These are phyloP conservation scores for Nannochloropsis oceanica DNA, from an alignment of 108 stramenopile genomes.

Conservation along the genomic window DNA sequence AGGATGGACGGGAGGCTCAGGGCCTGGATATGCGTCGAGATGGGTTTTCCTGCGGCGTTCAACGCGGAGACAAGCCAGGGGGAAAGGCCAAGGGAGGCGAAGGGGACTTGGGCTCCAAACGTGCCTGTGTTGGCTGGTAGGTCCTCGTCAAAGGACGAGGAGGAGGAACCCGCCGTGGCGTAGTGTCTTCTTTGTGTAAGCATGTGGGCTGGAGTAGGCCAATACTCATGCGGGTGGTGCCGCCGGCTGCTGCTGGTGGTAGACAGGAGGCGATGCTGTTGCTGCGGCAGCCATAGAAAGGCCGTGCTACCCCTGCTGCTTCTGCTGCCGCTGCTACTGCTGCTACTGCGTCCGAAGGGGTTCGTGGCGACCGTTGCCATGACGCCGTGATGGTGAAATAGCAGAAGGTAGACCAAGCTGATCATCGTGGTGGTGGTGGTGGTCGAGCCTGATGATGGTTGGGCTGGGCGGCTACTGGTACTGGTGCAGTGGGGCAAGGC, in stretches of 20 bases:
- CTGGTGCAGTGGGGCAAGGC: no score
- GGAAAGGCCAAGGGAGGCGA: neutral
- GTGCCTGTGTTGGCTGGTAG: neutral
- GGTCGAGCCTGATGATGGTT: no score
- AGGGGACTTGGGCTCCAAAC: neutral
- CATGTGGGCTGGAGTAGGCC: neutral
- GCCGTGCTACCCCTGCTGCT: neutral
- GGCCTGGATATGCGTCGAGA: constrained; percentile 2
- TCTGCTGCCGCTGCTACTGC: neutral
- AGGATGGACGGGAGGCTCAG: constrained; percentile 32
- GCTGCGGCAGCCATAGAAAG: neutral
- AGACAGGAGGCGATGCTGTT: neutral
- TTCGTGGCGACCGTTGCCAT: neutral
- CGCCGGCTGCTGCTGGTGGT: no score
- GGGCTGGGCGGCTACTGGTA: no score
- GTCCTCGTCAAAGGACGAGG: neutral
- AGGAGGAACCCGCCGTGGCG: neutral
- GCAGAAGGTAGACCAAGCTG: neutral
- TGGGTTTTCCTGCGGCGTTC: neutral
- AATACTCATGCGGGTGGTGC: neutral
- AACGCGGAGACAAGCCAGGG: neutral
- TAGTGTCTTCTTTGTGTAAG: neutral
- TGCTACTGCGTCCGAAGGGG: neutral
- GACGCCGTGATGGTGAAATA: neutral
- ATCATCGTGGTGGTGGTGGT: neutral